Base-by-base conservation (phyloP, 768 basidiomycete genomes). In the Stropharia rugosoannulata region DNA sequence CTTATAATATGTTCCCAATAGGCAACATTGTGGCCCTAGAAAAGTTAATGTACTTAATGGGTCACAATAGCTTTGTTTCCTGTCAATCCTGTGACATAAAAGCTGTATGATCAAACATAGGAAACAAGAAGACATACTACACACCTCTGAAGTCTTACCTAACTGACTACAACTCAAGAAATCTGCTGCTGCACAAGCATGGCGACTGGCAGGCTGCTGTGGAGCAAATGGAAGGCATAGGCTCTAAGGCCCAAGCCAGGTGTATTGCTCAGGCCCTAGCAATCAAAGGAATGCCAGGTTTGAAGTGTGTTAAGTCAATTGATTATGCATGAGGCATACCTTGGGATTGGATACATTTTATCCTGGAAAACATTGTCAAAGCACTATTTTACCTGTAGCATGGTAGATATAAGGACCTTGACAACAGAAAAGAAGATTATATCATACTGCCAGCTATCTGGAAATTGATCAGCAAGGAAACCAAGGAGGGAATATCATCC, bases 281-380 rank as follows among this genome's bases (percentile, higher is more conserved):
- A 5, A 68, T 74, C 53, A 68, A 69, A 19, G 66, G 65, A 18
- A 16, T 60, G 5, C 62, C 75, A 0, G 54, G 67, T 0, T 62
- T 77, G 16, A 37, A 50, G 1, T 16, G 53, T 0, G 66, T 76
- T 1, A 45, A 57, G 0, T 73, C 70, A 0, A 49, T 74, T 15
- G 51, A 66, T 19, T 67, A 68, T 60, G 65, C 75, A 11, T 5
- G 49, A 18, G 68, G 68, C 0, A 63, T 72, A 4, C 76, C 77
- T 0, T 75, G 70, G 62, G 79, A 80, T 49, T 73, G 71, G 57
- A 79, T 81, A 73, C 80, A 82, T 41, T 61, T 75, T 0, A 55
- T 80, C 35, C 71, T 66, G 41, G 77, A 80, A 54, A 81, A 81
- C 56, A 54, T 74, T 1, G 56, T 75, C 7, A 62, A 61, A 5